Conservation (phyloP, 768 basidiomycete genomes). For the Mycena amicta region DNA sequence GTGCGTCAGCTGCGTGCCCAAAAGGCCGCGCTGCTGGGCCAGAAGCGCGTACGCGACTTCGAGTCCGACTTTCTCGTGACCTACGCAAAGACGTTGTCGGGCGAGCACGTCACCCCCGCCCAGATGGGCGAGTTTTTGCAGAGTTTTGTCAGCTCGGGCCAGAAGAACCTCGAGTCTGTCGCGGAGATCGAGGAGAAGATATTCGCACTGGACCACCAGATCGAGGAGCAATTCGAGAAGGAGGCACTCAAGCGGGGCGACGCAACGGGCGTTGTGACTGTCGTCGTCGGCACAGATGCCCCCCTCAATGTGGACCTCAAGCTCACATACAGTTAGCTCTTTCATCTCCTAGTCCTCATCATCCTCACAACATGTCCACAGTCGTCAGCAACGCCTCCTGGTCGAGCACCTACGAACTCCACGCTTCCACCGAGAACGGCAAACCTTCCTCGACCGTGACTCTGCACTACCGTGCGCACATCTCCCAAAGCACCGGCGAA, state of each 20-base stretch:
- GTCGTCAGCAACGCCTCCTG: slow-evolving; percentile 56
- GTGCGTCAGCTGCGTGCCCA: slow-evolving; percentile 40
- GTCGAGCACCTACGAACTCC: slow-evolving; percentile 61
- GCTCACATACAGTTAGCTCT: slow-evolving; percentile 53
- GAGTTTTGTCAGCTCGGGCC: slow-evolving; percentile 41
- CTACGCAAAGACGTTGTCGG: slow-evolving; percentile 47
- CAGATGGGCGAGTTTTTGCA: slow-evolving; percentile 46
- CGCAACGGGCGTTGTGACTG: slow-evolving; percentile 38
- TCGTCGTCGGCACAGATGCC: slow-evolving; percentile 45
- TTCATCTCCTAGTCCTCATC: neutral
- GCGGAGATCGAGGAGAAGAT: slow-evolving; percentile 43
- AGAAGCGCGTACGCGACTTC: slow-evolving; percentile 41
- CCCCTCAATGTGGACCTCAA: slow-evolving; percentile 43
- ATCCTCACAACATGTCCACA: slow-evolving; percentile 21
- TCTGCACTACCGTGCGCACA: slow-evolving; percentile 57
- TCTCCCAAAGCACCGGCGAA: slow-evolving; percentile 61
- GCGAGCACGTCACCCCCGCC: slow-evolving; percentile 41
- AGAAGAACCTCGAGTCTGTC: slow-evolving; percentile 37
- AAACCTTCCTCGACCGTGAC: slow-evolving; percentile 46
- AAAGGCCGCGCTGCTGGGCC: slow-evolving; percentile 37
- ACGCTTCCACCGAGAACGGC: slow-evolving; percentile 49
- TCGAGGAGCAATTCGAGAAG: slow-evolving; percentile 38
- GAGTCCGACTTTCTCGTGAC: slow-evolving; percentile 44
- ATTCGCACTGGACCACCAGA: slow-evolving; percentile 39
- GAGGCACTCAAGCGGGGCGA: slow-evolving; percentile 37